Percentiles rank a stretch among this genome's conserved stretches.
phyloP scores from a whole-genome alignment of 495 filamentous ascomycete genomes.

The Aspergillus funiculosus region DNA sequence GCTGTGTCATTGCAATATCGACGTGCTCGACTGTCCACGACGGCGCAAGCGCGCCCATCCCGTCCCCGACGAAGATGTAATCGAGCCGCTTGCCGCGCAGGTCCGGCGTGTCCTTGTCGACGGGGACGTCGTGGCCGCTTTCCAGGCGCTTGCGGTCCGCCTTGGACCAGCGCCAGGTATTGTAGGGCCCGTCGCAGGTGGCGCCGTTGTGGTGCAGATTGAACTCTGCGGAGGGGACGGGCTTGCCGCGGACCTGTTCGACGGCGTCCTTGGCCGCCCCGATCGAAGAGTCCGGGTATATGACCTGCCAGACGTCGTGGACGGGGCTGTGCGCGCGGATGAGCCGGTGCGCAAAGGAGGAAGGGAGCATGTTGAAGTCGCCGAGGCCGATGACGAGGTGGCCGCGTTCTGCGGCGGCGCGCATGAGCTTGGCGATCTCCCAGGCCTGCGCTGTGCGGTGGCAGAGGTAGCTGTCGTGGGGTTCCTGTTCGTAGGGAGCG shows the following conservation, averaged over 20 bases:
- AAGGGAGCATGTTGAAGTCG: conserved; percentile 92
- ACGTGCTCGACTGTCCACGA: conserved; percentile 63
- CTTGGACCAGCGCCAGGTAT: conserved; percentile 91
- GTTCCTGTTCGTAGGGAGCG: conserved; percentile 77
- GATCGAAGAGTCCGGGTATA: conserved; percentile 75
- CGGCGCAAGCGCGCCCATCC: conserved; percentile 27
- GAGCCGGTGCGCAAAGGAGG: conserved; percentile 79
- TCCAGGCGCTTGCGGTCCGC: conserved; percentile 51
- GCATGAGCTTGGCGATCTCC: conserved; percentile 89
- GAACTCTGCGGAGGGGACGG: conserved; percentile 62
- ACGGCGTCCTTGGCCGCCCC: conserved; percentile 59
- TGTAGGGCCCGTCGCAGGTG: conserved; percentile 78
- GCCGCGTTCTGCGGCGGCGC: conserved; percentile 75
- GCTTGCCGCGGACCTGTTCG: conserved; percentile 46
- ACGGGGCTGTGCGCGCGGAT: conserved; percentile 75
- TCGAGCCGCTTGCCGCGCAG: conserved; percentile 80
- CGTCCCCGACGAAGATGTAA: conserved; percentile 75
- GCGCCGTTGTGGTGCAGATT: conserved; percentile 77
- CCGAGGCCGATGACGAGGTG: conserved; percentile 80
- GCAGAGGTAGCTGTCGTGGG: conserved; percentile 77
- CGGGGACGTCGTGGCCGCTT: conserved; percentile 49
- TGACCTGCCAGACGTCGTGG: conserved; percentile 70
- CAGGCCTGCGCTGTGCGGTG: conserved; percentile 94
- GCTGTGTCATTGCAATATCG: conserved; percentile 71
- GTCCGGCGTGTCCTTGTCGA: conserved; percentile 59